Evolutionary conservation across 1,139 yeast species (phyloP).

Genomic region (Ogataea hybrid): DNA sequence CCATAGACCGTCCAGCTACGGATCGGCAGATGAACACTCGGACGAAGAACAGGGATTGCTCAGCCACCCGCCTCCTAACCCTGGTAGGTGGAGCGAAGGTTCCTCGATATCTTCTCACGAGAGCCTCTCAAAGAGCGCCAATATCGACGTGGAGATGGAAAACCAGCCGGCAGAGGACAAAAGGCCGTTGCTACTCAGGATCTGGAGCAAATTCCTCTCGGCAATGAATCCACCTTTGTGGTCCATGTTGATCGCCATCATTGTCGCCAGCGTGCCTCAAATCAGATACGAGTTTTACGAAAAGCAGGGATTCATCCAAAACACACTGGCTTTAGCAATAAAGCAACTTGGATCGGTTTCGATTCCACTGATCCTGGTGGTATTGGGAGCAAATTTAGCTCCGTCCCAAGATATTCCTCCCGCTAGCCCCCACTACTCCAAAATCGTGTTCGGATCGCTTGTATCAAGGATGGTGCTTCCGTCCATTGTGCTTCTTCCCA

Average conservation of each 20-base stretch:
- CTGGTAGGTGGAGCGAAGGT: constrained; percentile 25
- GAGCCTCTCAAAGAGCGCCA: constrained; percentile 11
- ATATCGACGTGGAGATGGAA: constrained; percentile 13
- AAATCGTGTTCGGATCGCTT: constrained; percentile 65
- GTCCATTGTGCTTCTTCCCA: constrained; percentile 62
- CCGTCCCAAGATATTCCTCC: constrained; percentile 68
- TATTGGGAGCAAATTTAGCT: constrained; percentile 71
- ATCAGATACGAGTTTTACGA: constrained; percentile 67
- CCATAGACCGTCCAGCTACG: constrained; percentile 19
- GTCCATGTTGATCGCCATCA: constrained; percentile 80
- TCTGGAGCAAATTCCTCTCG: constrained; percentile 16
- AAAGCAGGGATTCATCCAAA: constrained; percentile 63
- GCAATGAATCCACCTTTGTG: constrained; percentile 92
- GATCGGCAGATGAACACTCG: constrained; percentile 16
- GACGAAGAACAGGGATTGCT: constrained; percentile 1
- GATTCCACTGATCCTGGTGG: constrained; percentile 76
- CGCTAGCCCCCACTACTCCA: constrained; percentile 54
- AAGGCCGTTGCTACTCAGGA: constrained; percentile 4
- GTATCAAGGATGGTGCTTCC: constrained; percentile 78
- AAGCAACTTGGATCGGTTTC: constrained; percentile 84
- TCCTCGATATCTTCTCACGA: constrained; percentile 22
- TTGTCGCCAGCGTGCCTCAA: constrained; percentile 78
- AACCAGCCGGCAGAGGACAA: constrained; percentile 6
- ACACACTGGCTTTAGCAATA: constrained; percentile 75
- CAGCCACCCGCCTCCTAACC: constrained; percentile 1